Conservation (phyloP, 495 filamentous ascomycete genomes). For the Aspergillus bertholletiae region DNA sequence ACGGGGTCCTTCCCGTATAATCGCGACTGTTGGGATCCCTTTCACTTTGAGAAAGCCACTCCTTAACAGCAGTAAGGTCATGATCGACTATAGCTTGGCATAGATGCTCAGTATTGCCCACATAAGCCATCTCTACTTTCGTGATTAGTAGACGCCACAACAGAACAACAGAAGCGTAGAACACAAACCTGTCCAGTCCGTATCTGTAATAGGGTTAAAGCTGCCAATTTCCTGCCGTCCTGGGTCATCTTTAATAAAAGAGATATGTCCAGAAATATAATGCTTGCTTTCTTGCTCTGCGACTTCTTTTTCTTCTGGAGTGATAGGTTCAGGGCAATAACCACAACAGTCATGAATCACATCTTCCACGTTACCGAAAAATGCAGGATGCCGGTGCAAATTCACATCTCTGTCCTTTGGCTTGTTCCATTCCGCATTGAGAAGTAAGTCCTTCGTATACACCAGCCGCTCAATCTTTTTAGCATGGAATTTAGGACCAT, state of each 20-base stretch:
- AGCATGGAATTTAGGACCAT: slow-evolving; percentile 65
- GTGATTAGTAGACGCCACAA: not conserved
- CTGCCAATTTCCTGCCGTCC: slow-evolving; percentile 68
- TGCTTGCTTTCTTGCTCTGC: slow-evolving; percentile 67
- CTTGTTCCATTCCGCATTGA: slow-evolving; percentile 85
- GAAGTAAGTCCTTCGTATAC: slow-evolving; percentile 74
- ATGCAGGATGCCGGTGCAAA: slow-evolving; percentile 77
- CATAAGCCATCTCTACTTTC: slow-evolving; percentile 57
- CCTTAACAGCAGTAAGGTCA: slow-evolving; percentile 61
- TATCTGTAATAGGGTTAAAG: slow-evolving; percentile 76
- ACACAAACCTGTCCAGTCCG: slow-evolving; percentile 74
- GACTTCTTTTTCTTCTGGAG: slow-evolving; percentile 64
- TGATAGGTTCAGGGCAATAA: slow-evolving; percentile 63
- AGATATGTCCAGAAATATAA: slow-evolving; percentile 65
- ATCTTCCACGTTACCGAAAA: slow-evolving; percentile 62
- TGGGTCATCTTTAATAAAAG: slow-evolving; percentile 74
- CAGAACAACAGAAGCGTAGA: not conserved
- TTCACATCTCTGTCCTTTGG: slow-evolving; percentile 64
- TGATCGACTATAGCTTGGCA: slow-evolving; percentile 74
- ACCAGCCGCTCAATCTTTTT: slow-evolving; percentile 73
- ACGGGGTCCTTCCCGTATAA: slow-evolving; percentile 74
- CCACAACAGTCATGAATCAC: slow-evolving; percentile 78
- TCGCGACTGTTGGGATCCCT: slow-evolving; percentile 63
- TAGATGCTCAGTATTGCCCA: slow-evolving; percentile 65
- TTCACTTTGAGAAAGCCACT: slow-evolving; percentile 61